Evolutionary conservation across 2,329 filamentous ascomycete genomes (phyloP).

Genomic region (Drechslerella dactyloides): DNA sequence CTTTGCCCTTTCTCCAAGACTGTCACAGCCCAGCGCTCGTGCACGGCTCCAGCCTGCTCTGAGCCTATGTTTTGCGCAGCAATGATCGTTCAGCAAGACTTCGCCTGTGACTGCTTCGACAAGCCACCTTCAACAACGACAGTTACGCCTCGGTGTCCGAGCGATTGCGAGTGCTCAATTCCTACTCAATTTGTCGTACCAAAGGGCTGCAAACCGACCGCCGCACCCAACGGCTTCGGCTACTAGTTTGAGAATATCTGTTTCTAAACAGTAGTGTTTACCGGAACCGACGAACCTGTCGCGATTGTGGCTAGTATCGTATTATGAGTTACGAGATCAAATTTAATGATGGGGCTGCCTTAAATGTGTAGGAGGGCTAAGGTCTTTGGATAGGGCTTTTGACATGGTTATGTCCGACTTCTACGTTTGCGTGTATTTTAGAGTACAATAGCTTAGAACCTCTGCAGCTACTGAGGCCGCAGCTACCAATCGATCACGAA

Average conservation of each 20-base stretch:
- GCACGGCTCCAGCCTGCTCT: slow-evolving; percentile 23
- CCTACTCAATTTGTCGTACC: slow-evolving; percentile 21
- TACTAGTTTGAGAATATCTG: not conserved
- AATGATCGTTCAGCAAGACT: slow-evolving; percentile 11
- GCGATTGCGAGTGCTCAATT: slow-evolving; percentile 34
- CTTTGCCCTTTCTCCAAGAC: slow-evolving; percentile 29
- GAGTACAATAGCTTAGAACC: too few relatives aligned
- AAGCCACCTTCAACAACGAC: slow-evolving; percentile 25
- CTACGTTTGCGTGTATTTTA: too few relatives aligned
- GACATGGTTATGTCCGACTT: too few relatives aligned
- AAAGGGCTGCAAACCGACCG: not conserved
- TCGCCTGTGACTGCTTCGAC: slow-evolving; percentile 23
- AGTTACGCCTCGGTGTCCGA: slow-evolving; percentile 20
- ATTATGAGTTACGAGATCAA: too few relatives aligned
- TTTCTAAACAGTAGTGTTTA: too few relatives aligned
- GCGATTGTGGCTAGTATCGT: too few relatives aligned
- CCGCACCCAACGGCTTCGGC: not conserved
- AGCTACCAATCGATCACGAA: too few relatives aligned
- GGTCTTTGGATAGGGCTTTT: too few relatives aligned
- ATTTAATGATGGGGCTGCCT: too few relatives aligned
- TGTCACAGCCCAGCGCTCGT: slow-evolving; percentile 19
- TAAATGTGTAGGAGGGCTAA: too few relatives aligned
- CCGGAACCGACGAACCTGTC: too few relatives aligned
- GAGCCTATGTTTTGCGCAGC: slow-evolving; percentile 33
- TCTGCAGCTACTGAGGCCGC: too few relatives aligned